Conservation (phyloP, 1,284 basidiomycete genomes). For the Pseudozyma hubeiensis region DNA sequence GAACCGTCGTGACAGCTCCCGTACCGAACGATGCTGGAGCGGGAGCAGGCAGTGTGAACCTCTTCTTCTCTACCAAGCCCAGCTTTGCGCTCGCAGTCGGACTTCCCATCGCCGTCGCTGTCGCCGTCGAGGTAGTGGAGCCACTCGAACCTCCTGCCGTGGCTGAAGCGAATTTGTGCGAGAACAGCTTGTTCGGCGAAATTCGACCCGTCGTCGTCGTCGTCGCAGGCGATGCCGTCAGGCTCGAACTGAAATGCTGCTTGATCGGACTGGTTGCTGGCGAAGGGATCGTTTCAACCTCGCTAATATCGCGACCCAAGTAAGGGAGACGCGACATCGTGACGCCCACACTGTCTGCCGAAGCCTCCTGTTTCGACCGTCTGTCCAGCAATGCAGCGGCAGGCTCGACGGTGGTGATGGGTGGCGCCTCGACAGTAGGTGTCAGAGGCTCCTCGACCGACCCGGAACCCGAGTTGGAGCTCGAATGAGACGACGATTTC, state of each 20-base stretch:
- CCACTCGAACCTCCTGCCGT: background rate
- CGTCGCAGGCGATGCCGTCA: background rate
- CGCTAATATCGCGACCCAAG: background rate
- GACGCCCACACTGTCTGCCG: constrained; percentile 4
- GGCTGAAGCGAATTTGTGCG: constrained; percentile 31
- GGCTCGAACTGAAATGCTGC: constrained; percentile 4
- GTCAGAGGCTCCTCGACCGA: constrained; percentile 8
- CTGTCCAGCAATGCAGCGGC: background rate
- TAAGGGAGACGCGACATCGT: constrained; percentile 1
- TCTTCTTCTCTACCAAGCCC: constrained; percentile 46
- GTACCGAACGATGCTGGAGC: background rate
- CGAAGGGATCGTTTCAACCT: background rate
- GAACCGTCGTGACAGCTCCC: constrained; percentile 6
- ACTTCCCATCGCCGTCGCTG: background rate
- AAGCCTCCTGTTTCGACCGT: background rate
- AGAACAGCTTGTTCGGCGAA: constrained; percentile 44
- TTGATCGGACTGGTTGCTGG: constrained; percentile 11
- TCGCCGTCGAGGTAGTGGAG: background rate
- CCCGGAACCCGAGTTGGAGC: constrained; percentile 10
- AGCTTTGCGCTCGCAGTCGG: constrained; percentile 18
- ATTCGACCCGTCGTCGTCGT: constrained; percentile 23
- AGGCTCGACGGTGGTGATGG: too few species aligned
- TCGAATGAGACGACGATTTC: constrained; percentile 24
- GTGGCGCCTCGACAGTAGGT: constrained; percentile 11
- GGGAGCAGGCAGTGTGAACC: constrained; percentile 35